Conservation (phyloP, 805 yeast species). For the Kodamaea sagamina region DNA sequence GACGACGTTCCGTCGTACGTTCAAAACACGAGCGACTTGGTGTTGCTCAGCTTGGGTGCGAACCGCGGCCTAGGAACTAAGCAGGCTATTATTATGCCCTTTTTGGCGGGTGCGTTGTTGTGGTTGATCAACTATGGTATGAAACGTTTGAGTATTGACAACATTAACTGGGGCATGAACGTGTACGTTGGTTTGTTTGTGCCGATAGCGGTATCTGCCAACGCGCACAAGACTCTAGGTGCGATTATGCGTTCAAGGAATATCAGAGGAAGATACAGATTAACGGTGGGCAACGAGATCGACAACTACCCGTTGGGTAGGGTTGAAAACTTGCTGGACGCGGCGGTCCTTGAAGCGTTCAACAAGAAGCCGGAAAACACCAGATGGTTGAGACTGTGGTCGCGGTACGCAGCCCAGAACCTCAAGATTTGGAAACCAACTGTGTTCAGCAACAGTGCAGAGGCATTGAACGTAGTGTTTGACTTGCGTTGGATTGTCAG, state of each 20-base stretch:
- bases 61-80: constrained; percentile 13
- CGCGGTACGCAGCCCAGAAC: constrained; percentile 9
- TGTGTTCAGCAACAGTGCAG: constrained; percentile 18
- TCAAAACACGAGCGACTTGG: constrained; percentile 11
- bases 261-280: constrained; percentile 37
- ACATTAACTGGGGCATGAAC: constrained; percentile 34
- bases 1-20: constrained; percentile 21
- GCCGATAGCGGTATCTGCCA: constrained; percentile 31
- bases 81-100: constrained; percentile 46
- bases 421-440: constrained; percentile 21
- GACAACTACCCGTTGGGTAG: constrained; percentile 40
- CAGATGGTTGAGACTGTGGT: constrained; percentile 11
- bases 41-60: constrained; percentile 12
- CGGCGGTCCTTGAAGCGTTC: constrained; percentile 13
- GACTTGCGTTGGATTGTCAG: constrained; percentile 21
- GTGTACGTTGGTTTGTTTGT: constrained; percentile 36
- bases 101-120: constrained; percentile 43
- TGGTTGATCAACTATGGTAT: constrained; percentile 39
- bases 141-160: constrained; percentile 31
- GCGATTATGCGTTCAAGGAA: constrained; percentile 20
- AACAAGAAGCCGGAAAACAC: constrained; percentile 9
- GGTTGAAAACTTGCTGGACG: constrained; percentile 27
- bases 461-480: constrained; percentile 18
- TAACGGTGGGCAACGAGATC: constrained; percentile 43
- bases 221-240: constrained; percentile 17